A percentile compares a stretch with the other conserved stretches of the same genome.
Conservation (phyloP, 23 red algal genomes). For the Gracilaria domingensis region DNA sequence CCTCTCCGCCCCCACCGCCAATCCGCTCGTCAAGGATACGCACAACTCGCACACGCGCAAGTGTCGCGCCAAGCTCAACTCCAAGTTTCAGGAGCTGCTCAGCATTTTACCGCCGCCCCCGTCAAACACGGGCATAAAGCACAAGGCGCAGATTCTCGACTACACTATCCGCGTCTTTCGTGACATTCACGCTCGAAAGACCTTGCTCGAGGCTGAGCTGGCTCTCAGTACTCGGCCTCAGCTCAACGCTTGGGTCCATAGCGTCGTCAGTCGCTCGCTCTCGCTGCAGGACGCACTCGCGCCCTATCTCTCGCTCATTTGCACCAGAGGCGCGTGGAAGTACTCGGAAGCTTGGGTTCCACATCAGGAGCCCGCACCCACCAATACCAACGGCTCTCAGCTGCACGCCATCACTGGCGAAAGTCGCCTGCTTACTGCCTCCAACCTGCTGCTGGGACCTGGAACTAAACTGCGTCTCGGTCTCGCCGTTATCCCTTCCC, state of each 20-base stretch:
- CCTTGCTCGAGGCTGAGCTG: constrained; percentile 69
- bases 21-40: constrained; percentile 54
- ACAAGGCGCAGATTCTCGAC: constrained; percentile 94
- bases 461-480: constrained; percentile 47
- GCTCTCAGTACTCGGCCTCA: constrained; percentile 67
- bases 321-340: constrained; percentile 68
- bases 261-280: constrained; percentile 34
- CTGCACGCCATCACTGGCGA: constrained; percentile 27
- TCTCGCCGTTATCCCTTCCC: constrained; percentile 59
- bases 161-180: constrained; percentile 80
- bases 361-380: constrained; percentile 25
- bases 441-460: constrained; percentile 34
- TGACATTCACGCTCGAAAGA: constrained; percentile 71
- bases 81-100: constrained; percentile 78
- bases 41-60: constrained; percentile 74
- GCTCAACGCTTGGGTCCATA: constrained; percentile 68
- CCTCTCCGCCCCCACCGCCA: background rate
- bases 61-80: constrained; percentile 89
- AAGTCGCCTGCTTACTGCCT: constrained; percentile 48
- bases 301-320: constrained; percentile 72
- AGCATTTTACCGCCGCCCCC: constrained; percentile 69
- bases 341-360: constrained; percentile 84
- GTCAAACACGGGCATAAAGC: constrained; percentile 65
- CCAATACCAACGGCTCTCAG: background rate
- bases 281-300: constrained; percentile 71